Percentiles rank a stretch among this genome's conserved stretches.
Evolutionary conservation across 768 basidiomycete genomes (phyloP).

Genomic region (Auricularia auricula-judae): DNA sequence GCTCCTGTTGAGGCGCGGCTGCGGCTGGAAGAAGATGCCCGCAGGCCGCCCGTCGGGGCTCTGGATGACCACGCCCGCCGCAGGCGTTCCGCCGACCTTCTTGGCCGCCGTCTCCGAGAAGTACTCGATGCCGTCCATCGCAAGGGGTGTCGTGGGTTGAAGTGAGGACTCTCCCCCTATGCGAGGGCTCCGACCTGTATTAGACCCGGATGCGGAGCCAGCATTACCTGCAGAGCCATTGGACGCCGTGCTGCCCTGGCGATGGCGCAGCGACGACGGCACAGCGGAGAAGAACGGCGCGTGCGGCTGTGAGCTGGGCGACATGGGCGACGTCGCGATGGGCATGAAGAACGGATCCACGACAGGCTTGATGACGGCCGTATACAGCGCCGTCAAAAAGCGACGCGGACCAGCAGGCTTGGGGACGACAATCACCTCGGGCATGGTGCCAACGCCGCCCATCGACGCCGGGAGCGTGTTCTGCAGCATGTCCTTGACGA

Average conservation of each 20-base stretch:
- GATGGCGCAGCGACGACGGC: constrained; percentile 13
- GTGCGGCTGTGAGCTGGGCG: constrained; percentile 45
- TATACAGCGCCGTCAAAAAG: constrained; percentile 85
- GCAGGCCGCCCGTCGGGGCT: constrained; percentile 87
- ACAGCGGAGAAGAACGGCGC: constrained; percentile 29
- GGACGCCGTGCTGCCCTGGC: not conserved
- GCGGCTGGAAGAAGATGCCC: constrained; percentile 93
- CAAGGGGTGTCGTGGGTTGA: constrained; percentile 63
- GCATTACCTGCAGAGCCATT: constrained; percentile 22
- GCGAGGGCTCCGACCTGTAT: constrained; percentile 36
- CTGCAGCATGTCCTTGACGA: constrained; percentile 77
- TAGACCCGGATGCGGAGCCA: constrained; percentile 32
- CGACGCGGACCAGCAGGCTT: constrained; percentile 95
- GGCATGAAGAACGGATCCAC: constrained; percentile 89
- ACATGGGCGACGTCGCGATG: constrained; percentile 86
- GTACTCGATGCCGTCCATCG: constrained; percentile 67
- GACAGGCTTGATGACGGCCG: constrained; percentile 72
- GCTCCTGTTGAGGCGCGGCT: constrained; percentile 6
- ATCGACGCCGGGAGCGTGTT: constrained; percentile 35
- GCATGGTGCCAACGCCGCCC: constrained; percentile 27
- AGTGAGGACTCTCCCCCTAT: constrained; percentile 50
- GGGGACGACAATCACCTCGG: constrained; percentile 94
- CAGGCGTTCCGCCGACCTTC: constrained; percentile 62
- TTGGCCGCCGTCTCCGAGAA: constrained; percentile 49
- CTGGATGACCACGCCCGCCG: constrained; percentile 82